A percentile compares a stretch with the other conserved stretches of the same genome.
These are phyloP conservation scores for Populus alba DNA, from an alignment of 345 rosid genomes.

Conservation along the genomic window DNA sequence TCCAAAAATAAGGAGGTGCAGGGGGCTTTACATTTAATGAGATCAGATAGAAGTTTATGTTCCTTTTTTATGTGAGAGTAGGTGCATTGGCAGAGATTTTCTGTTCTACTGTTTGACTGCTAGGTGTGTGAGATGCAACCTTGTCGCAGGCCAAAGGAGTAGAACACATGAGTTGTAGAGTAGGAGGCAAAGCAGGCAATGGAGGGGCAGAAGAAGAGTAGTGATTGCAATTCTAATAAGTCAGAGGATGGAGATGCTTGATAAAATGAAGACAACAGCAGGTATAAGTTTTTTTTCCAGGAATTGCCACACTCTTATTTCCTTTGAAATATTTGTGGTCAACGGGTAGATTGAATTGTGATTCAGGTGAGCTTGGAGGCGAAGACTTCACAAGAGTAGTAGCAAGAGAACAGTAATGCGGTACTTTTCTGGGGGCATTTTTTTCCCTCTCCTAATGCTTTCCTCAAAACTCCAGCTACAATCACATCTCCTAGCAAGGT, in stretches of 20 bases:
- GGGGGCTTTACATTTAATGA: constrained; percentile 50
- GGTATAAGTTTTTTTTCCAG: constrained; percentile 59
- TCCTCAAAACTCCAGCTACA: constrained; percentile 8
- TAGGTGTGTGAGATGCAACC: constrained; percentile 15
- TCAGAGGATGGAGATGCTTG: constrained; percentile 59
- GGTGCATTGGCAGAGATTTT: constrained; percentile 3
- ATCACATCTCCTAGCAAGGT: constrained; percentile 28
- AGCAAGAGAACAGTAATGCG: constrained; percentile 36
- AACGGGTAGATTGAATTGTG: constrained; percentile 6
- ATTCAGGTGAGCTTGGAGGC: constrained; percentile 42
- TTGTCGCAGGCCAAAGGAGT: constrained; percentile 19
- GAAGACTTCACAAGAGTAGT: constrained; percentile 45
- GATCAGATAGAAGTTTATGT: constrained; percentile 47
- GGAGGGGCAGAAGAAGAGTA: constrained; percentile 42
- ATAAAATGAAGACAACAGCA: constrained; percentile 53
- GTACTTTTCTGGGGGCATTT: constrained; percentile 76
- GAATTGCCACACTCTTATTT: constrained; percentile 46
- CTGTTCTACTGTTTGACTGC: constrained; percentile 4
- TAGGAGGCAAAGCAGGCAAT: constrained; percentile 24
- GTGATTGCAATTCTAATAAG: constrained; percentile 50
- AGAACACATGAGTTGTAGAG: constrained; percentile 30
- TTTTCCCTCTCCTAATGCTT: constrained; percentile 16
- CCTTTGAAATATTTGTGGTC: constrained; percentile 31
- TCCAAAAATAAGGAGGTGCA: constrained; percentile 84
- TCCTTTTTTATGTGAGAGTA: constrained; percentile 59